Evolutionary conservation across 1,284 basidiomycete species (phyloP), one percentile per base, ranked within the genome.

Genomic region (Xerocomus nothofagi): DNA sequence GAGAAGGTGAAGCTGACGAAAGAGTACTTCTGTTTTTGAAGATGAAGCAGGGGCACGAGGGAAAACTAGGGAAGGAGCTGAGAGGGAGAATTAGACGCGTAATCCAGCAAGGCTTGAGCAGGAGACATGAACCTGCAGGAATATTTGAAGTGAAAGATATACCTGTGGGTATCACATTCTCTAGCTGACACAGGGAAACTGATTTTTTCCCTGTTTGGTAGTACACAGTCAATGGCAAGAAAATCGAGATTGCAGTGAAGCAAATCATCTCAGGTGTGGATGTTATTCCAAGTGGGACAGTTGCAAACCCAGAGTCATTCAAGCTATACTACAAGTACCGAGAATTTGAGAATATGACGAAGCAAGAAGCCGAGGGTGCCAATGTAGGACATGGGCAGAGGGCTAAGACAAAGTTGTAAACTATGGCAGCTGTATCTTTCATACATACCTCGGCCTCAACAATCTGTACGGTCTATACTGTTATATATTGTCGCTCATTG

Each of bases 11-110:
- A 60, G 76, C 78, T 29, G 89, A 95, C 63, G 92, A 96, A 67
- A 83, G 89, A 38, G 92, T 95, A 4, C 73, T 94, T 8, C 73
- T 95, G 4, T 95, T 95, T 68, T 61, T 95, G 59, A 91, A 91
- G 70, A 83, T 92, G 74, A 76, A 78, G 23, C 56, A 73, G 0
- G 82, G 81, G 1, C 61, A 73, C 47, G 69, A 63, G n/a, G 73
- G 87, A 39, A 77, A 75, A 8, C 61, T 73, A 0, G 64, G 48
- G 17, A 65, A 18, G 65, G 88, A 43, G 9, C 66, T 91, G 31
- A 70, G 77, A 29, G 72, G 71, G 46, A 60, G 74, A 37, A 81
- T 91, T 51, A 79, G 80, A 57, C 64, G 67, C 0, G 74, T 81
- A 12, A 90, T 93, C 51, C 71, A 82, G 48, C 71, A 72, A n/a